Base-by-base conservation (phyloP, 1,284 basidiomycete species). In the Sanguinoderma infundibulare region DNA sequence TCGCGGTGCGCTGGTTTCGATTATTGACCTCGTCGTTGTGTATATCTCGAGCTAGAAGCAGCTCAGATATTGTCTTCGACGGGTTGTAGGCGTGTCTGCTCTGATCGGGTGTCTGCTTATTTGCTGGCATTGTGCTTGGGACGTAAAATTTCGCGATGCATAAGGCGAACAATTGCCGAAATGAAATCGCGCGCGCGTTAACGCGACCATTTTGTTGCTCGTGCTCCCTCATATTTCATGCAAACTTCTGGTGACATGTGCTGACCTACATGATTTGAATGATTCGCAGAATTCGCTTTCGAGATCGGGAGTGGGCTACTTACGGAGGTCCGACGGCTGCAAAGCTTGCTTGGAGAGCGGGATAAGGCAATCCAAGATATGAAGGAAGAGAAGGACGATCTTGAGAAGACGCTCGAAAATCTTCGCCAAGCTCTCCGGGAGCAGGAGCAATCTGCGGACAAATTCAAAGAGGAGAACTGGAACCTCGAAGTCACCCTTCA, bases 401-500 rank as follows among this genome's bases (percentile, higher is more conserved):
- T 94, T 66, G 92, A 94, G 65, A 87, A 86, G 74, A 85, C 86
- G 20, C 79, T 92, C 10, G 92, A 96, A 67, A 82, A 80, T 55
- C 81, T 95, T 46, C 81, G 87, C 42, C 82, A 82, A 22, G 87
- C 90, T 20, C 82, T 95, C 7, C 82, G 87, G 61, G 81, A 88
- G 44, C 90, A 95, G 69, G 93, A 96, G 76, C 84, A 88, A 72
- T 64, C 60, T 50, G 57, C 68, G 82, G 87, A 91, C 73, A 94
- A 94, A 62, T 96, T 90, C 86, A 96, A 96, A 79, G 95, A 98
- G 76, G 95, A 97, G 78, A 98, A 98, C 75, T 98, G 97, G 97
- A 96, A 98, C 73, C 89, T 98, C 65, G 96, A 98, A 79, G 94
- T 98, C 51, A 86, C 86, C 24, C 82, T 96, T 32, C 96, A 99